Evolutionary conservation across 2,329 filamentous ascomycete genomes (phyloP), one percentile per base, ranked within the genome.

Genomic region (Elsinoe fawcettii): DNA sequence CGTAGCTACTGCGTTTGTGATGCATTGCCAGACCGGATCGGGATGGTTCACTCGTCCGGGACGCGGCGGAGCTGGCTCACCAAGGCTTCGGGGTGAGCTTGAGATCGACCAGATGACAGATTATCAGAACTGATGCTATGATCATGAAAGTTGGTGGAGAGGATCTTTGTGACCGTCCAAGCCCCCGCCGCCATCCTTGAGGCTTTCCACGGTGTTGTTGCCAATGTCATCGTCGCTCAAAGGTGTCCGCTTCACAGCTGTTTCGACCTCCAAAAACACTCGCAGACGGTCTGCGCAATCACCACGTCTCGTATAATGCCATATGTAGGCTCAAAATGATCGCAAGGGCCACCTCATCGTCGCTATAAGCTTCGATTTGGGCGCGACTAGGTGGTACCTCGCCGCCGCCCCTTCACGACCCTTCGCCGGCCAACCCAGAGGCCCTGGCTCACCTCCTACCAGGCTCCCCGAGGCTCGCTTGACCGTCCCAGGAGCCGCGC

Each of bases 91-190:
- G 41, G 41, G 25, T 46, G 41, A 46, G 41, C 41, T 46, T 22
- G 20, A 20, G 23, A 18, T 25, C 22, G n/a, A 46, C 41, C 41
- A 46, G 41, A 46, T 46, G 41, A n/a, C 41, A 46, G 41, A 46
- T 46, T 46, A n/a, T 46, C 41, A 46, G n/a, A 46, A 18, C 12
- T 46, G 41, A 46, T 20, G 41, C 41, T 46, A 46, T 46, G 41
- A 46, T 46, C 22, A 23, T 46, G 41, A 46, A 14, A 23, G 9
- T 46, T 46, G n/a, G 41, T 27, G 41, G n/a, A 12, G 41, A 46
- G 20, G 5, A 23, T 25, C 3, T 46, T n/a, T n/a, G 41, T 25
- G 18, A 18, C 20, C 20, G 18, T 25, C n/a, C 22, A 18, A 46
- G 23, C 9, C 20, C 25, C 22, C 41, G 20, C 41, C 12, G 20